phyloP scores from a whole-genome alignment of 768 basidiomycete species.

The Exsudoporus frostii region DNA sequence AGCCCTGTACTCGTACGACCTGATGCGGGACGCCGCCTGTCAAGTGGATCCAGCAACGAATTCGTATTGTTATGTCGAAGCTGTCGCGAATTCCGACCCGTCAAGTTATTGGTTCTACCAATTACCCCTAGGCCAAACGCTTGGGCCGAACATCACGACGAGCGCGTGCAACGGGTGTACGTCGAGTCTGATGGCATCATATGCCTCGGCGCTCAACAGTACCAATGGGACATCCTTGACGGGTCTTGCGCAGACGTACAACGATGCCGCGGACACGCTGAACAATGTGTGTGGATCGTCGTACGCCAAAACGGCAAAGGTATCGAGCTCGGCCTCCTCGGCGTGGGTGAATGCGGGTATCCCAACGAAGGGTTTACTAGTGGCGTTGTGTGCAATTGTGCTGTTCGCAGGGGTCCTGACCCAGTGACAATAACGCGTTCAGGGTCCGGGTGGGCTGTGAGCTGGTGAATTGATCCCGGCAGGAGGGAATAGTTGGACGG shows the following conservation, averaged over 20 bases:
- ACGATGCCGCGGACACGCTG: slow-evolving; percentile 43
- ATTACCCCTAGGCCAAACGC: slow-evolving; percentile 54
- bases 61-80: slow-evolving; percentile 72
- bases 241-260: slow-evolving; percentile 49
- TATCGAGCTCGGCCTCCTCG: slow-evolving; percentile 9
- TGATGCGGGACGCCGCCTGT: slow-evolving; percentile 65
- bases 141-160: slow-evolving; percentile 45
- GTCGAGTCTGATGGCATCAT: slow-evolving; percentile 54
- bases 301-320: slow-evolving; percentile 35
- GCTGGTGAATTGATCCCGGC: background rate
- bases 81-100: slow-evolving; percentile 52
- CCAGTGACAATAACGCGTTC: too few relatives aligned
- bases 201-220: slow-evolving; percentile 43
- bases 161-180: slow-evolving; percentile 66
- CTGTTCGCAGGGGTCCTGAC: slow-evolving; percentile 3
- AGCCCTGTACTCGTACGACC: slow-evolving; percentile 61
- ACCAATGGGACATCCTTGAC: slow-evolving; percentile 30
- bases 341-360: slow-evolving; percentile 7
- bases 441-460: background rate
- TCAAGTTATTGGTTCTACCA: slow-evolving; percentile 73
- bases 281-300: slow-evolving; percentile 48
- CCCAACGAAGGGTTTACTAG: slow-evolving; percentile 4
- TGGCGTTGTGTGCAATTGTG: slow-evolving; percentile 11
- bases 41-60: slow-evolving; percentile 52
- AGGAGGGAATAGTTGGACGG: background rate